These are phyloP conservation scores for Chenopodium quinoa DNA, from an alignment of 148 eudicot genomes.

Conservation along the genomic window DNA sequence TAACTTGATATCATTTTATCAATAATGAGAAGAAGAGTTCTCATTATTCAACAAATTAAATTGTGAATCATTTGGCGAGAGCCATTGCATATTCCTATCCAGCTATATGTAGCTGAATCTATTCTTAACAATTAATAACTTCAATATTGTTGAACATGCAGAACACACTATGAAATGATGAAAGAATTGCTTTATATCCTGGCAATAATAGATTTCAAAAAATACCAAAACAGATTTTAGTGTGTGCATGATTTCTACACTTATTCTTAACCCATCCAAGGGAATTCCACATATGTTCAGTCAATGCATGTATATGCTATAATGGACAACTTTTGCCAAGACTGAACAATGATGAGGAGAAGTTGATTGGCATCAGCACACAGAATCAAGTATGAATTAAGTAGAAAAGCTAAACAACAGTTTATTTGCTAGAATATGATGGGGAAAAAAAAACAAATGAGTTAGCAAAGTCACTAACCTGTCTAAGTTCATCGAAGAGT, in stretches of 20 bases:
- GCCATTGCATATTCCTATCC: background rate
- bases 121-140: conserved; percentile 5
- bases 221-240: background rate
- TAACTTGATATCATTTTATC: no score
- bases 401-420: background rate
- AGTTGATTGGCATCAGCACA: background rate
- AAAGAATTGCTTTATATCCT: background rate
- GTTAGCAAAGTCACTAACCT: conserved; percentile 39
- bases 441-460: background rate
- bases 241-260: background rate
- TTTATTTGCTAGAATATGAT: background rate
- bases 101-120: background rate
- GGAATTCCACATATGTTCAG: background rate
- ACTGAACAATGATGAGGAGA: background rate
- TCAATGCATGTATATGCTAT: background rate
- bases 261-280: background rate
- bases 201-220: conserved; percentile 1
- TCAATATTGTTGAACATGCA: background rate
- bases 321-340: background rate
- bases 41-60: background rate
- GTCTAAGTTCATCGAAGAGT: conserved; percentile 75
- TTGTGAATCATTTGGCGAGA: background rate
- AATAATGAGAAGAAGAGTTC: no score
- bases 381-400: background rate
- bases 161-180: background rate